Percentiles rank a stretch among this genome's conserved stretches.
phyloP scores from a whole-genome alignment of 768 basidiomycete genomes.

The Trametes villosa region DNA sequence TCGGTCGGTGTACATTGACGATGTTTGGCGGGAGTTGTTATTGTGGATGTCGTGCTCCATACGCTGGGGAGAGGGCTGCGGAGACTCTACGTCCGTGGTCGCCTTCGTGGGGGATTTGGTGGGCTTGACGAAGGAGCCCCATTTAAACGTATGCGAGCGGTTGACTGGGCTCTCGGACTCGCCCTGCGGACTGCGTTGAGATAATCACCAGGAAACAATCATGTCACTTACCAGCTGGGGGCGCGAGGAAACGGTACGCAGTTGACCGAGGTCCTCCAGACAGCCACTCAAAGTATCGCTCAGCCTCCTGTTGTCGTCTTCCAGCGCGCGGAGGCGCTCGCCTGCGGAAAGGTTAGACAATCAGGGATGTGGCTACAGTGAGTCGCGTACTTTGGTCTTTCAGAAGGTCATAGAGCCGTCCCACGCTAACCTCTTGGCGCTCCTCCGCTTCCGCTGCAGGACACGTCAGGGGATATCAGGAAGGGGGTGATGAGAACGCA shows the following conservation, averaged over 20 bases:
- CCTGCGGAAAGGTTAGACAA: constrained; percentile 44
- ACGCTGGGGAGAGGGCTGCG: constrained; percentile 78
- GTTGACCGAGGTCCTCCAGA: constrained; percentile 63
- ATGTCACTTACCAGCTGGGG: constrained; percentile 10
- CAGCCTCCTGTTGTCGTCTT: constrained; percentile 78
- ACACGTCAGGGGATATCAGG: not conserved
- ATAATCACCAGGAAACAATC: not conserved
- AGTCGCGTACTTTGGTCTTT: constrained; percentile 69
- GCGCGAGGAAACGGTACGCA: constrained; percentile 33
- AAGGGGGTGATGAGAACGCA: constrained; percentile 43
- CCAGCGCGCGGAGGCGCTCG: constrained; percentile 67
- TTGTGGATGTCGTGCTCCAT: constrained; percentile 65
- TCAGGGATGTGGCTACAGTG: not conserved
- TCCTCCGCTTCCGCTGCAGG: constrained; percentile 62
- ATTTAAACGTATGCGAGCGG: constrained; percentile 85
- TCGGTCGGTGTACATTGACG: constrained; percentile 16
- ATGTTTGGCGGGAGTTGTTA: constrained; percentile 14
- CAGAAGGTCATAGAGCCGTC: constrained; percentile 67
- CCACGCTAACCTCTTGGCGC: constrained; percentile 59
- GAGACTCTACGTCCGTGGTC: constrained; percentile 59
- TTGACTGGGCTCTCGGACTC: constrained; percentile 46
- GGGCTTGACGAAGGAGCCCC: constrained; percentile 81
- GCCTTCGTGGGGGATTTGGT: constrained; percentile 82
- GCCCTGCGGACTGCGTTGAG: constrained; percentile 7
- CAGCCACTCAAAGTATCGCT: constrained; percentile 64